phyloP scores from a whole-genome alignment of 73 alveolate genomes.

The Tetrahymena thermophila region DNA sequence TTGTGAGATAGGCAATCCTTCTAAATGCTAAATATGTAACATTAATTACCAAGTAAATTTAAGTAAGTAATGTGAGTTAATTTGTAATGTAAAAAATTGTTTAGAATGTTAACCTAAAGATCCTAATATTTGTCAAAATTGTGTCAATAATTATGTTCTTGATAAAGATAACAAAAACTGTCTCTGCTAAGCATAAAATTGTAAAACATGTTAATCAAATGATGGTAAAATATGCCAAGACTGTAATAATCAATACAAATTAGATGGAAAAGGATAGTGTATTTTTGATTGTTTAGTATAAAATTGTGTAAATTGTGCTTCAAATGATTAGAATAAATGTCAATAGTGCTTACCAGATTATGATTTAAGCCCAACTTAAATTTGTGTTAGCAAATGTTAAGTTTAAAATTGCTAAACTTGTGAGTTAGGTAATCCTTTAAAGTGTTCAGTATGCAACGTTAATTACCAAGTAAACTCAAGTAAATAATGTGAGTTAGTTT shows the following conservation, averaged over 20 bases:
- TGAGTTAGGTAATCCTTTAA: no score
- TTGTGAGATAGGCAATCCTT: neutral
- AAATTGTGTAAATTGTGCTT: no score
- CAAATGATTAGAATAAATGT: no score
- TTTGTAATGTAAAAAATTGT: neutral
- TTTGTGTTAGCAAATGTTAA: no score
- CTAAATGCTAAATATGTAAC: neutral
- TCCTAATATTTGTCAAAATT: neutral
- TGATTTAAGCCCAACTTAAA: no score
- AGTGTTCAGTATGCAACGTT: no score
- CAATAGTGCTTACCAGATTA: no score
- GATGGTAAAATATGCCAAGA: neutral
- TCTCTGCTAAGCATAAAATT: no score
- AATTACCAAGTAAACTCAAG: no score
- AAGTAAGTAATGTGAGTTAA: neutral
- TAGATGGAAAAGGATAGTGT: neutral
- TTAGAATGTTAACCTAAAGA: neutral
- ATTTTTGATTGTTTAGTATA: neutral
- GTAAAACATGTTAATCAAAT: neutral
- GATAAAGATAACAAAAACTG: no score
- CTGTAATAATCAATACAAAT: neutral
- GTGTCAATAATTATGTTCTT: neutral
- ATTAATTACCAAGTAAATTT: neutral
- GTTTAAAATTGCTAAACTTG: no score
- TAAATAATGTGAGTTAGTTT: neutral